Evolutionary conservation across 768 basidiomycete genomes (phyloP), one percentile per base, ranked within the genome.

Genomic region (Lactifluus subvellereus): DNA sequence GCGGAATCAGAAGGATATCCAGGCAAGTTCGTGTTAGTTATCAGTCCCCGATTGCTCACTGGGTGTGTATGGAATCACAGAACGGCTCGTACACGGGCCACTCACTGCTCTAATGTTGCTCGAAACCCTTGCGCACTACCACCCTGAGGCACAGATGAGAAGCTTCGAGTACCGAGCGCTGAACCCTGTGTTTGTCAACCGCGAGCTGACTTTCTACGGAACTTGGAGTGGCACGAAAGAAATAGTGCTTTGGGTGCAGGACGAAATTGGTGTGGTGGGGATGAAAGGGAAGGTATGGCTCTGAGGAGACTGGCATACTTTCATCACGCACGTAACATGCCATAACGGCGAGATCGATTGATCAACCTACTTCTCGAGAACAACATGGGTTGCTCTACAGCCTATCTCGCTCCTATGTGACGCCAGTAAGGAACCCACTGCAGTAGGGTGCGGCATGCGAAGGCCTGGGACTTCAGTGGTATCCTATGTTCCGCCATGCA

Each of bases 11-110:
- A 94, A 73, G 88, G 88, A 8, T 90, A 91, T 66, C 80, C 85
- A 65, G 89, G 88, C 84, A 66, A 59, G 78, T 69, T 30, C 10
- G 10, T 27, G 8, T 18, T 13, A 4, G 27, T 52, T 27, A 32
- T 49, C 4, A 47, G 33, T 45, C 33, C 22, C 50, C 22, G 27
- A 45, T 20, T 55, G 35, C 35, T 47, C 32, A 4, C 18, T 37
- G 33, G 27, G 48, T 27, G n/a, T 61, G 43, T 43, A 47, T 45
- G 7, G 37, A 22, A 16, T 42, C 35, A 30, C 68, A 90, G 89
- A 90, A 73, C 82, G 89, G 11, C 80, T 94, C n/a, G 88, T 93
- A 11, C 91, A 93, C 69, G 91, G 89, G 0, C 91, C 91, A 45
- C 74, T 94, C 48, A 92, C 87, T 2, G 89, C 91, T 0, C 76